Evolutionary conservation across 331 rosid genomes (phyloP).

Genomic region (Ulmus americana): DNA sequence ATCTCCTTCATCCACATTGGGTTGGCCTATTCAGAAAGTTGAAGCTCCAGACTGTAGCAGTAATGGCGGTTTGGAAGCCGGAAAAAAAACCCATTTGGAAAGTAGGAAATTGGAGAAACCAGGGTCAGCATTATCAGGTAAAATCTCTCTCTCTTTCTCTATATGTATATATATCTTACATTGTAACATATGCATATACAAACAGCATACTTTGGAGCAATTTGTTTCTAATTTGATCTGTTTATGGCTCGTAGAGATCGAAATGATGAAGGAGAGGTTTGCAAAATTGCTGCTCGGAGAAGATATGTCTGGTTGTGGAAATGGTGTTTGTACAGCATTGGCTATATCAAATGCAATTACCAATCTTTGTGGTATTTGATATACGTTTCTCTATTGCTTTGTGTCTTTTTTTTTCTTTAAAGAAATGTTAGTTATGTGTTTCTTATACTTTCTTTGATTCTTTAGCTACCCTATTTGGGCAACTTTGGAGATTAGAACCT

Average conservation of each 20-base stretch:
- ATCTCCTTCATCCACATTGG: slow-evolving; percentile 54
- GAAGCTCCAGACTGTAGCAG: slow-evolving; percentile 31
- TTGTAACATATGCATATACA: background rate
- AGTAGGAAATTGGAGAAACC: slow-evolving; percentile 44
- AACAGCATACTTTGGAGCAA: too few species aligned
- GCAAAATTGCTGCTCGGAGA: slow-evolving; percentile 92
- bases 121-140: slow-evolving; percentile 58
- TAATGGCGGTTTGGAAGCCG: slow-evolving; percentile 26
- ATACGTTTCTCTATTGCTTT: slow-evolving; percentile 1
- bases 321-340: slow-evolving; percentile 84
- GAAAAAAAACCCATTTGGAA: slow-evolving; percentile 32
- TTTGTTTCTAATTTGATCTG: slow-evolving; percentile 24
- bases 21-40: slow-evolving; percentile 51
- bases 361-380: slow-evolving; percentile 74
- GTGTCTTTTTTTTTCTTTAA: background rate
- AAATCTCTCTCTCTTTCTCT: background rate
- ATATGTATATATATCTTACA: background rate
- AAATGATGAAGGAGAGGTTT: slow-evolving; percentile 95
- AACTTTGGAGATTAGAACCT: slow-evolving; percentile 90
- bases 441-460: slow-evolving; percentile 10
- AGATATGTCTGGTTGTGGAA: slow-evolving; percentile 98
- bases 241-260: slow-evolving; percentile 44
- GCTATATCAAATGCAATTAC: slow-evolving; percentile 94
- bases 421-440: slow-evolving; percentile 8
- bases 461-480: slow-evolving; percentile 85